Percentiles rank a stretch among this genome's conserved stretches.
Evolutionary conservation across 2,329 filamentous ascomycete species (phyloP).

Genomic region (Aureobasidium sp.): DNA sequence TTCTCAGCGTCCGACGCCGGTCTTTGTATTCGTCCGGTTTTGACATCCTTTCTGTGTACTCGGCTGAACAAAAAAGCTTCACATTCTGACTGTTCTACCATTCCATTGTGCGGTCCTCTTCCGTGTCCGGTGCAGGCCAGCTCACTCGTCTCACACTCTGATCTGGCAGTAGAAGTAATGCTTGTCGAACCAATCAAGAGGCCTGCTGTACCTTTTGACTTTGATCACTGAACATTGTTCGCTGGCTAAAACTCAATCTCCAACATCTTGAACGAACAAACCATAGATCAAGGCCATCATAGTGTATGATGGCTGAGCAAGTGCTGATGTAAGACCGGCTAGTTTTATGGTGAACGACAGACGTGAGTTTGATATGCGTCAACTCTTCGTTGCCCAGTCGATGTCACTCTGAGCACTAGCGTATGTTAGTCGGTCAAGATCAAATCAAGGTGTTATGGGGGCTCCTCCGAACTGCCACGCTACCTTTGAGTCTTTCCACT

Average conservation of each 20-base stretch:
- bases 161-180: neutral
- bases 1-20: neutral
- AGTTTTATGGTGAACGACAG: neutral
- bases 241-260: neutral
- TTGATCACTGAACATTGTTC: neutral
- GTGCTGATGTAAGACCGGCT: neutral
- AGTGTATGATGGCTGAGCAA: neutral
- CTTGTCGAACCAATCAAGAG: neutral
- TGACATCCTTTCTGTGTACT: neutral
- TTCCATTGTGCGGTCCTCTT: neutral
- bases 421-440: neutral
- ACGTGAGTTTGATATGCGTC: neutral
- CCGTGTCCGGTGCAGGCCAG: neutral
- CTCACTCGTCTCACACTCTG: neutral
- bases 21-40: conserved; percentile 1
- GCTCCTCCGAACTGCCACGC: neutral
- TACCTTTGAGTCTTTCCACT: neutral
- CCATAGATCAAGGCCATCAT: neutral
- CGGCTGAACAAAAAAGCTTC: conserved; percentile 5
- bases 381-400: neutral
- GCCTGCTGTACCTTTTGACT: neutral
- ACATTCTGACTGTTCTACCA: neutral
- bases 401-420: neutral
- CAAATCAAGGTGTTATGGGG: neutral
- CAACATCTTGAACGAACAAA: neutral